These are phyloP conservation scores for Raffaelea deltoideospora DNA, from an alignment of 2,329 filamentous ascomycete species.

Conservation along the genomic window DNA sequence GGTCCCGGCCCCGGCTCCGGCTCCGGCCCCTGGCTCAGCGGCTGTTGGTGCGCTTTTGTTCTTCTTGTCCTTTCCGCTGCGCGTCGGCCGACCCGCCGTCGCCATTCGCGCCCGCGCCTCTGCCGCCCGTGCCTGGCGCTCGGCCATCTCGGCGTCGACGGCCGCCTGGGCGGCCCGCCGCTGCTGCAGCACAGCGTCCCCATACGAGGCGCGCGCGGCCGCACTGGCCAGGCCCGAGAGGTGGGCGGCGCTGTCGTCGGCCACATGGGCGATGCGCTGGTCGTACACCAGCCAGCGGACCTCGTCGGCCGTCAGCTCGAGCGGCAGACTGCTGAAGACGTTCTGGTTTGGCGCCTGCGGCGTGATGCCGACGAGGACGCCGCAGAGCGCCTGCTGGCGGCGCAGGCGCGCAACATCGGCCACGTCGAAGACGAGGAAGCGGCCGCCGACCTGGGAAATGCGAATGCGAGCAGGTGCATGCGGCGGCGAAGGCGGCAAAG, in stretches of 20 bases:
- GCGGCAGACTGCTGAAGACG: constrained; percentile 74
- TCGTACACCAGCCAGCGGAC: constrained; percentile 66
- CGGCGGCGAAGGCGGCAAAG: too few relatives aligned
- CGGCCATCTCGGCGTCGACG: constrained; percentile 20
- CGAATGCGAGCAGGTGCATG: constrained; percentile 53
- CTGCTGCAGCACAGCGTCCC: constrained; percentile 36
- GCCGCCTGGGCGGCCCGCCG: constrained; percentile 24
- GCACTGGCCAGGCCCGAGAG: constrained; percentile 43
- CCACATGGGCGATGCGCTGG: constrained; percentile 62
- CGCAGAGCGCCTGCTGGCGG: constrained; percentile 68
- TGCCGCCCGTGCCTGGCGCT: constrained; percentile 14
- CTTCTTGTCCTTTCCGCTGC: neutral
- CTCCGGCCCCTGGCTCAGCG: too few relatives aligned
- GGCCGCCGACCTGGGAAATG: constrained; percentile 65
- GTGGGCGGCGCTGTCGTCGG: constrained; percentile 68
- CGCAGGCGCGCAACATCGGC: constrained; percentile 65
- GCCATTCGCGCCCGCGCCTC: constrained; percentile 5
- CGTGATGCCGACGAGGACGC: constrained; percentile 72
- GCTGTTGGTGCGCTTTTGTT: too few relatives aligned
- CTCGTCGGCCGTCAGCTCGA: constrained; percentile 87
- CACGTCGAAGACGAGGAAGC: constrained; percentile 82
- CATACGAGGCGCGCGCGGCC: constrained; percentile 45
- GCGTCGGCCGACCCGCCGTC: too few relatives aligned
- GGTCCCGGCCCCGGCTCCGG: too few relatives aligned
- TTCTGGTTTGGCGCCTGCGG: constrained; percentile 93